phyloP scores from a whole-genome alignment of 768 basidiomycete species.

The Russula dissimulans region DNA sequence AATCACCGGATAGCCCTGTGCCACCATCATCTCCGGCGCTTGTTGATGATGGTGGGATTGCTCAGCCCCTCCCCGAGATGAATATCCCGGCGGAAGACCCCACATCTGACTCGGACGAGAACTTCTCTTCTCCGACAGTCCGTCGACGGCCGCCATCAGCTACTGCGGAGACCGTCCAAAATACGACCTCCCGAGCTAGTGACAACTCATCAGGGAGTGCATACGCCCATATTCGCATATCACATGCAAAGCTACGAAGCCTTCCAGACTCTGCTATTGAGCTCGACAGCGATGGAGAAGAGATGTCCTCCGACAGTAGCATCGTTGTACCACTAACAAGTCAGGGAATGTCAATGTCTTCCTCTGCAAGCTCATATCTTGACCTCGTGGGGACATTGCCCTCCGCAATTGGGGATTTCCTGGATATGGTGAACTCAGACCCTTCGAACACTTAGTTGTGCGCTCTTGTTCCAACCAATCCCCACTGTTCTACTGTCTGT shows the following conservation, averaged over 20 bases:
- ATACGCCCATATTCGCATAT: neutral
- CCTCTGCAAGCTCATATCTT: slow-evolving; percentile 3
- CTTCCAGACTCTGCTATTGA: neutral
- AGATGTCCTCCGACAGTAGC: neutral
- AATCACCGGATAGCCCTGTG: neutral
- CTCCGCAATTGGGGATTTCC: slow-evolving; percentile 10
- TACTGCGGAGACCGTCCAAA: neutral
- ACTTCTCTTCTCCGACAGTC: neutral
- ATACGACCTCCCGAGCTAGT: neutral
- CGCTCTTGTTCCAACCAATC: neutral
- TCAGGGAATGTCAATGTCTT: neutral
- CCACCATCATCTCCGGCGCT: neutral
- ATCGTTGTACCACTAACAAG: neutral
- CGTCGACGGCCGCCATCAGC: neutral
- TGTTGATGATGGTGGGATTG: neutral
- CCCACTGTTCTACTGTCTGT: neutral
- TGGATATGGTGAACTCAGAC: slow-evolving; percentile 8
- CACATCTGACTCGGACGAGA: neutral
- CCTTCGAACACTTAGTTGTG: neutral
- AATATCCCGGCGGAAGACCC: neutral
- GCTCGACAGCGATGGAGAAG: slow-evolving; percentile 14
- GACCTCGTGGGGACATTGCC: slow-evolving; percentile 12
- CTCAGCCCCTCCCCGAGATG: neutral
- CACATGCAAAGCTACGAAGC: slow-evolving; percentile 16
- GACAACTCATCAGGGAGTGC: neutral